These are phyloP conservation scores for Tuber aestivum DNA, from an alignment of 495 filamentous ascomycete species.

Conservation along the genomic window DNA sequence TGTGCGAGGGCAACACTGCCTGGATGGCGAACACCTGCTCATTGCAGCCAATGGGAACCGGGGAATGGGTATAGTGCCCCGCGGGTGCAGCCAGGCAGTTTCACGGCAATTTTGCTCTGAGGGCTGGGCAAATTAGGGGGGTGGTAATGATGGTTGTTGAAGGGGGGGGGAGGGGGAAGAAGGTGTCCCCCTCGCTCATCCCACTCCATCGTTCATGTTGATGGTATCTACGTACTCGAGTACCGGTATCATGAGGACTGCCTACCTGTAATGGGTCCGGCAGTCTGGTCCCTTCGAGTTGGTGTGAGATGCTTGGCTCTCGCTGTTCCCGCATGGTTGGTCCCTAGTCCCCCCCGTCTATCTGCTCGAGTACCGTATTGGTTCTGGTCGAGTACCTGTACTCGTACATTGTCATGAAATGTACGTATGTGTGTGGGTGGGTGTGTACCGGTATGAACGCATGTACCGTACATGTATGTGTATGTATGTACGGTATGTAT, in stretches of 20 bases:
- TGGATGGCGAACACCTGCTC: constrained; percentile 40
- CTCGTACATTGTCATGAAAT: not conserved
- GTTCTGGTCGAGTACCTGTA: constrained; percentile 2
- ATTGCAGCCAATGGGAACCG: constrained; percentile 41
- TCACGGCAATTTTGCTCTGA: constrained; percentile 39
- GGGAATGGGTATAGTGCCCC: constrained; percentile 40
- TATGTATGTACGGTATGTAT: constrained; percentile 28
- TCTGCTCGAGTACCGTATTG: not conserved
- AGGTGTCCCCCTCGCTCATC: constrained; percentile 34
- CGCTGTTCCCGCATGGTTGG: constrained; percentile 36
- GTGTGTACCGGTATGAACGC: no score
- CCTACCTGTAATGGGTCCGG: constrained; percentile 38
- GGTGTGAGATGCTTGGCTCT: constrained; percentile 37
- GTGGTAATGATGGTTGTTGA: not conserved
- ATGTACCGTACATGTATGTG: constrained; percentile 36
- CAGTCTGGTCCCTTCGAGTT: constrained; percentile 32
- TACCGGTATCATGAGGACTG: constrained; percentile 30
- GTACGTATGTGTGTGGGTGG: constrained; percentile 24
- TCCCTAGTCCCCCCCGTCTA: constrained; percentile 9
- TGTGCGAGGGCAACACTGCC: constrained; percentile 34
- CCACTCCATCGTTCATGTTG: constrained; percentile 36
- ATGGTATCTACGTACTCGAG: constrained; percentile 18
- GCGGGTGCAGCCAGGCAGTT: constrained; percentile 39
- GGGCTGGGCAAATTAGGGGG: constrained; percentile 35
- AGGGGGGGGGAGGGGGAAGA: not conserved